Percentiles rank a stretch among this genome's conserved stretches.
phyloP scores from a whole-genome alignment of 192 early-diverging fungal genomes.

The Gryganskiella cystojenkinii region DNA sequence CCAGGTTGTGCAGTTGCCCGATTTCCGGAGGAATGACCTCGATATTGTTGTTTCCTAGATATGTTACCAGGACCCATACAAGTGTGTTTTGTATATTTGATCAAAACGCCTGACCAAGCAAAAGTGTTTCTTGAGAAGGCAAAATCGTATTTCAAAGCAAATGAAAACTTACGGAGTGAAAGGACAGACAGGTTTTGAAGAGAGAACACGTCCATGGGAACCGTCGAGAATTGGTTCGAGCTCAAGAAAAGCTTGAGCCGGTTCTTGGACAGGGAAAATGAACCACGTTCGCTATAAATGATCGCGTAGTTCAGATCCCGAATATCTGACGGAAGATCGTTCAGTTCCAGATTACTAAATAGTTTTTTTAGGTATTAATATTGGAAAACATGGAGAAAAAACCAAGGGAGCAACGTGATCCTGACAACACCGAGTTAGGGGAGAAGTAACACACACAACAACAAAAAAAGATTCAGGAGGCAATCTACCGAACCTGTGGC shows the following conservation, averaged over 20 bases:
- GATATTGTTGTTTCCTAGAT: constrained; percentile 54
- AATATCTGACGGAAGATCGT: constrained; percentile 36
- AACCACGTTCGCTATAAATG: constrained; percentile 43
- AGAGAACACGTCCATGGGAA: constrained; percentile 53
- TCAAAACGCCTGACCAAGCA: background rate
- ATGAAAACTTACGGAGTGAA: constrained; percentile 60
- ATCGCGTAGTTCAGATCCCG: constrained; percentile 42
- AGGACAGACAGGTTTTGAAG: constrained; percentile 59
- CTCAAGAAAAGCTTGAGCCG: constrained; percentile 58
- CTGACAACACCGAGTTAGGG: background rate
- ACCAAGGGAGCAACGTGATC: background rate
- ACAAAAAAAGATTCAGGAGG: background rate
- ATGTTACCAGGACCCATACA: too few relatives aligned
- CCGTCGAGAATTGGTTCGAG: constrained; percentile 42
- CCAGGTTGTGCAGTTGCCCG: constrained; percentile 53
- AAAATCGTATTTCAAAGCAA: too few relatives aligned
- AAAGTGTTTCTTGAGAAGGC: background rate
- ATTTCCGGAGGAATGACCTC: constrained; percentile 56
- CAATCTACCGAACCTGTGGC: too few relatives aligned
- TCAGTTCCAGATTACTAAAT: constrained; percentile 34
- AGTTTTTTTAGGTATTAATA: background rate
- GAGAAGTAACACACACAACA: too few relatives aligned
- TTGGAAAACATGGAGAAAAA: background rate
- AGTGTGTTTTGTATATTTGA: background rate
- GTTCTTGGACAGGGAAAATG: constrained; percentile 40